These are phyloP conservation scores for Polychaeton citri DNA, from an alignment of 2,329 filamentous ascomycete species.

Conservation along the genomic window DNA sequence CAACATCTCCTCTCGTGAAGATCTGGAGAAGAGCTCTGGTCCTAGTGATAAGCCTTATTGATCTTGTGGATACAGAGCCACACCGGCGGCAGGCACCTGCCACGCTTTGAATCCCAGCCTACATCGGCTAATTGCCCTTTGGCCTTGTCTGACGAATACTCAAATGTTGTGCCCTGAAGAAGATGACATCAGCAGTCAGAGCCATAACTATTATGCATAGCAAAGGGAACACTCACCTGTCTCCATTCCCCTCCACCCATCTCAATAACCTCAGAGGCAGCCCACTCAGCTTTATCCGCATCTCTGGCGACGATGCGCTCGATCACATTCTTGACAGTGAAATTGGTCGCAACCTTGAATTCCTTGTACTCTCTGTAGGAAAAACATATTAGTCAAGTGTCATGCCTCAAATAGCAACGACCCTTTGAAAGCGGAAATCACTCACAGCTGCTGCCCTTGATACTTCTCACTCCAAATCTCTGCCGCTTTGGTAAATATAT, in stretches of 20 bases:
- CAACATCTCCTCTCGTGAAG: too few relatives aligned
- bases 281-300: constrained; percentile 13
- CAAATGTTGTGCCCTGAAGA: constrained; percentile 16
- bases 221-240: constrained; percentile 12
- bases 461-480: constrained; percentile 16
- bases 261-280: constrained; percentile 20
- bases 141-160: constrained; percentile 15
- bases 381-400: neutral
- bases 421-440: neutral
- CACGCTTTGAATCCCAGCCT: constrained; percentile 20
- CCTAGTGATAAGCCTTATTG: too few relatives aligned
- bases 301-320: constrained; percentile 15
- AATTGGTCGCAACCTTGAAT: constrained; percentile 17
- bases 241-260: constrained; percentile 16
- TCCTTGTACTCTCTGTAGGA: constrained; percentile 16
- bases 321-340: constrained; percentile 15
- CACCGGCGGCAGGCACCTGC: constrained; percentile 19
- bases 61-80: constrained; percentile 21
- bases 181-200: too few relatives aligned
- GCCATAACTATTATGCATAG: too few relatives aligned
- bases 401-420: neutral
- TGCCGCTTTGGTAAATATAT: constrained; percentile 15
- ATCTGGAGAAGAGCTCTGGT: too few relatives aligned
- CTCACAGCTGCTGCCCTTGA: constrained; percentile 6
- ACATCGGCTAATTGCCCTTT: constrained; percentile 14